These are phyloP conservation scores for Entomortierella lignicola DNA, from an alignment of 192 early-diverging fungal species.

Conservation along the genomic window DNA sequence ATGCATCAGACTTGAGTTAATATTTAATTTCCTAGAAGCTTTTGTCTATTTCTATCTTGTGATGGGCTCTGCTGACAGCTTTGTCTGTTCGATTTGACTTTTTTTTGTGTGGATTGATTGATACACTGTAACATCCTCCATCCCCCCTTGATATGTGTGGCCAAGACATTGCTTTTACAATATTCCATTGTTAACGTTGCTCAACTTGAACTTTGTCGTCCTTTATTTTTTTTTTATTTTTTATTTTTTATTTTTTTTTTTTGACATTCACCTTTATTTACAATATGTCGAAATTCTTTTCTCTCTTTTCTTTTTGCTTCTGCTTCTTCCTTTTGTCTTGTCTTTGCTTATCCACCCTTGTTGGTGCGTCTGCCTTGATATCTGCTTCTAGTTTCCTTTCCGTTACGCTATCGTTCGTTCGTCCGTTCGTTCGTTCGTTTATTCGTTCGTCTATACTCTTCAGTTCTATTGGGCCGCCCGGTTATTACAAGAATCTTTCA, in stretches of 20 bases:
- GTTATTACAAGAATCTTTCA: not conserved
- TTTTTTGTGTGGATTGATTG: too few relatives aligned
- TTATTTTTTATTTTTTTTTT: not conserved
- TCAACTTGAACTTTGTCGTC: not conserved
- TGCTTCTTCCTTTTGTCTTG: not conserved
- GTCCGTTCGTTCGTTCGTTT: constrained; percentile 15
- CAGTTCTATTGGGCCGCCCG: not conserved
- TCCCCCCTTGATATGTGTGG: too few relatives aligned
- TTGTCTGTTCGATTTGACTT: too few relatives aligned
- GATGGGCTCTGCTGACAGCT: not conserved
- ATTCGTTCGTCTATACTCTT: constrained; percentile 10
- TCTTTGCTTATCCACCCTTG: not conserved
- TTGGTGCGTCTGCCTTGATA: not conserved
- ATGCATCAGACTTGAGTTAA: too few relatives aligned
- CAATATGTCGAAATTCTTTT: not conserved
- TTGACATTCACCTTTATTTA: not conserved
- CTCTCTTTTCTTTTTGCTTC: constrained; percentile 1
- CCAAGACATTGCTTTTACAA: too few relatives aligned
- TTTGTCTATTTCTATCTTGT: not conserved
- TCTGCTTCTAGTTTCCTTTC: constrained; percentile 4
- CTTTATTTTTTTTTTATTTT: not conserved
- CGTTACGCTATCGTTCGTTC: constrained; percentile 15
- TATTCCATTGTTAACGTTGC: not conserved
- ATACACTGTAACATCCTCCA: too few relatives aligned
- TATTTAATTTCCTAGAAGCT: too few relatives aligned